Percentiles rank a stretch among this genome's conserved stretches.
phyloP scores from a whole-genome alignment of 2,329 filamentous ascomycete species.

The Xylaria sp. region DNA sequence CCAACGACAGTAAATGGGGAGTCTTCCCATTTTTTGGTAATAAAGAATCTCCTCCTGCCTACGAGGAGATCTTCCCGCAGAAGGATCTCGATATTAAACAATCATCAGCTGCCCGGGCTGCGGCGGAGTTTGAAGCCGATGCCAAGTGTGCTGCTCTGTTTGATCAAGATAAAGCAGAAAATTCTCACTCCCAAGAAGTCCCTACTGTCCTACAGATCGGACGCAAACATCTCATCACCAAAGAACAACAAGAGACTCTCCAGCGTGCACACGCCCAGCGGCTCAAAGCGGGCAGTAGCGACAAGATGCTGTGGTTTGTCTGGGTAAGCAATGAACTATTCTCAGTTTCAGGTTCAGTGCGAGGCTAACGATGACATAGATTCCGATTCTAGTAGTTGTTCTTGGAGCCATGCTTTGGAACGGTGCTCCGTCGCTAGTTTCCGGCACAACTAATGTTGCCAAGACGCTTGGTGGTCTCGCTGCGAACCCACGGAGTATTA shows the following conservation, averaged over 20 bases:
- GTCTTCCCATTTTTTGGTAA: slow-evolving; percentile 66
- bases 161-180: slow-evolving; percentile 56
- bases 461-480: slow-evolving; percentile 36
- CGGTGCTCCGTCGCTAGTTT: slow-evolving; percentile 47
- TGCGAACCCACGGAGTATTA: slow-evolving; percentile 39
- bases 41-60: slow-evolving; percentile 73
- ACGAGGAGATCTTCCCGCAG: slow-evolving; percentile 80
- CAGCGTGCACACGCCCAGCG: slow-evolving; percentile 70
- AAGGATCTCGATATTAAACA: slow-evolving; percentile 66
- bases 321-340: slow-evolving; percentile 62
- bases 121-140: slow-evolving; percentile 68
- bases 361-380: slow-evolving; percentile 46
- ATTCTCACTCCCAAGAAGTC: slow-evolving; percentile 46
- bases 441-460: slow-evolving; percentile 34
- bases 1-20: slow-evolving; percentile 72
- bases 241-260: slow-evolving; percentile 73
- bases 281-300: slow-evolving; percentile 71
- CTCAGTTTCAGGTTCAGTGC: background rate
- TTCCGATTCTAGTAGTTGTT: slow-evolving; percentile 53
- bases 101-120: slow-evolving; percentile 66
- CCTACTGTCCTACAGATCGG: slow-evolving; percentile 67
- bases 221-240: slow-evolving; percentile 71
- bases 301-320: slow-evolving; percentile 74
- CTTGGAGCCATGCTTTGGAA: slow-evolving; percentile 53
- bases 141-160: slow-evolving; percentile 66